Evolutionary conservation across 2,329 filamentous ascomycete genomes (phyloP), one percentile per base, ranked within the genome.

Genomic region (Fusarium illudens): DNA sequence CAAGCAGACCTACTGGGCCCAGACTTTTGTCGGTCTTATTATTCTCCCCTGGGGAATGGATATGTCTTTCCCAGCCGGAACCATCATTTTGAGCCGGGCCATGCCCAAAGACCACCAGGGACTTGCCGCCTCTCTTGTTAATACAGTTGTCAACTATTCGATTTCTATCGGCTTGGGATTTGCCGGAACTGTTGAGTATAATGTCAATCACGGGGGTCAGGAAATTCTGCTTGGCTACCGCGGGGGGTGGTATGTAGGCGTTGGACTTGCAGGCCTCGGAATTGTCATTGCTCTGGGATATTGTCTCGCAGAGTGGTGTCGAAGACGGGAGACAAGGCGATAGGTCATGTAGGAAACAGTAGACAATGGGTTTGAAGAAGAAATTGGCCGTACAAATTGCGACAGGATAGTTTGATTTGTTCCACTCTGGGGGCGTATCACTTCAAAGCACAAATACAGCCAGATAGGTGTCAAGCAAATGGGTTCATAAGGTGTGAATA

Each of bases 151-250:
- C 64, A 90, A 91, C 75, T 91, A 90, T 72, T 84, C 82, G 62
- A 89, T 90, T 36, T 86, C 85, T 1, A 75, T 90, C 12, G 87
- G 86, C 0, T 77, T 91, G 0, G 89, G 88, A 0, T 83, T 91
- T 36, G 88, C 88, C 0, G 88, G 87, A 0, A 89, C 86, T 0
- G 83, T 90, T 12, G 86, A 90, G 70, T 73, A 71, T 2, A 73
- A 76, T 11, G 69, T 78, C 1, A 75, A 75, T 50, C 36, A 70
- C 15, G 58, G 65, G 7, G 67, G 71, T 11, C 57, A 71, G 32
- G 70, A 79, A 39, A 56, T 74, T 30, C 60, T 81, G 11, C 67
- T 44, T 17, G 80, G 79, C 0, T 81, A 78, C 64, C 73, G 77
- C 2, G 80, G 78, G 5, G 79, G 79, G 0, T 76, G 80, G 62